Conservation (phyloP, 768 basidiomycete genomes). For the Trametes cingulata region DNA sequence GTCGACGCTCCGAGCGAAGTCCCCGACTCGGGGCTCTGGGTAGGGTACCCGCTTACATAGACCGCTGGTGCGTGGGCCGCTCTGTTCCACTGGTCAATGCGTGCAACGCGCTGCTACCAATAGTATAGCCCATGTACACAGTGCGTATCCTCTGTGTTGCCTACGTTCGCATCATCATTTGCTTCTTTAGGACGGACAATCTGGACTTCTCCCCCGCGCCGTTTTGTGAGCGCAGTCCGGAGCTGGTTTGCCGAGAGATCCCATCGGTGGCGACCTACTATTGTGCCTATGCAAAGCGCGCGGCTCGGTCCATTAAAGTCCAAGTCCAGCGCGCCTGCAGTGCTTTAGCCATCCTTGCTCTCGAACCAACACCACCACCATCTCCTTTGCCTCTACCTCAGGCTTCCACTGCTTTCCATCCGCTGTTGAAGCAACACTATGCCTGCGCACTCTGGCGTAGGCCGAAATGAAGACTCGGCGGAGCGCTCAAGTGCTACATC, state of each 20-base stretch:
- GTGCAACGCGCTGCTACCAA: no score
- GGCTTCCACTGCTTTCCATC: neutral
- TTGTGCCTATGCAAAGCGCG: conserved; percentile 8
- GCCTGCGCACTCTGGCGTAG: neutral
- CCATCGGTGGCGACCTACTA: conserved; percentile 5
- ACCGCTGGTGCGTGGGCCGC: no score
- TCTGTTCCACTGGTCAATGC: no score
- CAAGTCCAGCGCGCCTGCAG: neutral
- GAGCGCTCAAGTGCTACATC: neutral
- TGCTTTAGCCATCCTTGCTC: neutral
- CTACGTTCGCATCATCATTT: neutral
- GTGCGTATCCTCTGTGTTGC: no score
- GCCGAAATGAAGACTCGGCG: neutral
- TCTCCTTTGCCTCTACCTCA: neutral
- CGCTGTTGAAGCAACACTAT: neutral
- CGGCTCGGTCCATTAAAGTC: neutral
- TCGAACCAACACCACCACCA: neutral
- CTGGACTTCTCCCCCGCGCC: neutral
- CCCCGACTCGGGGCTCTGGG: no score
- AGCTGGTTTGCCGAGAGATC: conserved; percentile 5
- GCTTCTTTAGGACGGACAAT: neutral
- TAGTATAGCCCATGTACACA: no score
- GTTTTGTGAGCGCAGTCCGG: neutral
- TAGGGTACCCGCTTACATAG: no score
- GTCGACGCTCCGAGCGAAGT: no score